These are phyloP conservation scores for Hypoxylon sp. DNA, from an alignment of 2,329 filamentous ascomycete genomes.

Conservation along the genomic window DNA sequence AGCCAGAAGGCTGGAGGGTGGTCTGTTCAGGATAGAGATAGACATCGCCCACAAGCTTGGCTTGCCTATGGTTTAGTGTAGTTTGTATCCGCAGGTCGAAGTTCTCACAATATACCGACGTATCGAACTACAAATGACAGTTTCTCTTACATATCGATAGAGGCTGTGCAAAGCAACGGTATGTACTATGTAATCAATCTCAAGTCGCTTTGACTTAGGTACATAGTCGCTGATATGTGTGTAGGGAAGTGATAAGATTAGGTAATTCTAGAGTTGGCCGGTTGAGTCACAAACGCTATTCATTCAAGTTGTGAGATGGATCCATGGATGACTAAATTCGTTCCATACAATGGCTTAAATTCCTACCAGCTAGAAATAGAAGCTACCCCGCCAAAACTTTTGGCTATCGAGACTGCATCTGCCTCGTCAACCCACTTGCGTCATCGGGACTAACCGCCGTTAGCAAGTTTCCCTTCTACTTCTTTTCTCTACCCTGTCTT, in stretches of 20 bases:
- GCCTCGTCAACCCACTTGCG: slow-evolving; percentile 30
- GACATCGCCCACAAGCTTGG: background rate
- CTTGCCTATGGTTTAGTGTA: background rate
- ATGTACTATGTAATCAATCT: slow-evolving; percentile 7
- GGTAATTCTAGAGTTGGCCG: slow-evolving; percentile 13
- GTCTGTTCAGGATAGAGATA: background rate
- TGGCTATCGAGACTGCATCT: background rate
- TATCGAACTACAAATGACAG: background rate
- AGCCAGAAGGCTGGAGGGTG: background rate
- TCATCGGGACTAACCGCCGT: slow-evolving; percentile 13
- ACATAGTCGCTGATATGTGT: background rate
- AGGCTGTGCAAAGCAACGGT: slow-evolving; percentile 7
- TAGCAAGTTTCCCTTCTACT: background rate
- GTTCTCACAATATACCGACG: background rate
- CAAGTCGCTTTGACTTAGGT: background rate
- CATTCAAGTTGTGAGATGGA: background rate
- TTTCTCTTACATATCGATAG: background rate
- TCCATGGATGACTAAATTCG: background rate
- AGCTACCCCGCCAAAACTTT: slow-evolving; percentile 38
- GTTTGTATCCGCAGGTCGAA: background rate
- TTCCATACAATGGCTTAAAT: too few species aligned
- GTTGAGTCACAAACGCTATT: slow-evolving; percentile 19
- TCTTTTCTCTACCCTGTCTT: background rate
- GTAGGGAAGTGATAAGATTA: background rate
- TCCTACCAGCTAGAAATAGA: slow-evolving; percentile 1